Percentiles rank a stretch among this genome's conserved stretches.
Conservation (phyloP, 1,284 basidiomycete species). For the Ustilago sp. region DNA sequence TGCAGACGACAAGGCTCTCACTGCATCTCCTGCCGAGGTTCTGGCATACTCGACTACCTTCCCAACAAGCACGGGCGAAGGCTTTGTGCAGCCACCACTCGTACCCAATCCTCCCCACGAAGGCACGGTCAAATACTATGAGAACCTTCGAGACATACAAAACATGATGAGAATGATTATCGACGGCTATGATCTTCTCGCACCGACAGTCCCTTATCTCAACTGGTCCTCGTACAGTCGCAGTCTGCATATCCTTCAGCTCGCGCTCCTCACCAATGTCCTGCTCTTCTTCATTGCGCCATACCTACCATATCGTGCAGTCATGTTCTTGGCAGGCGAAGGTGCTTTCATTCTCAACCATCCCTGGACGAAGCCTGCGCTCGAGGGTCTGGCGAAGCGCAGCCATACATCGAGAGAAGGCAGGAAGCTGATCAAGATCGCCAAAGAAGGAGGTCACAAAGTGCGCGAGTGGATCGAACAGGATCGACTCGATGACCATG, state of each 20-base stretch:
- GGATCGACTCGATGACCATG: slow-evolving; percentile 62
- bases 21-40: slow-evolving; percentile 25
- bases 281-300: slow-evolving; percentile 64
- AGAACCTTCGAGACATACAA: slow-evolving; percentile 69
- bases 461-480: slow-evolving; percentile 63
- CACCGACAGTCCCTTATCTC: slow-evolving; percentile 63
- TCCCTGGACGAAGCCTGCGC: slow-evolving; percentile 65
- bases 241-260: slow-evolving; percentile 64
- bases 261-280: slow-evolving; percentile 57
- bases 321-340: slow-evolving; percentile 67
- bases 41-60: slow-evolving; percentile 37
- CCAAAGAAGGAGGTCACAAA: slow-evolving; percentile 42
- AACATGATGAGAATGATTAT: slow-evolving; percentile 69
- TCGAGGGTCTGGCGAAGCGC: slow-evolving; percentile 50
- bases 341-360: slow-evolving; percentile 63
- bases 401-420: slow-evolving; percentile 43
- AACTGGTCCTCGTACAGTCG: slow-evolving; percentile 68
- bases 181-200: slow-evolving; percentile 65
- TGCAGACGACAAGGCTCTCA: not conserved
- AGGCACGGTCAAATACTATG: slow-evolving; percentile 64
- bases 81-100: slow-evolving; percentile 46
- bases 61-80: slow-evolving; percentile 42
- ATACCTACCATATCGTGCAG: slow-evolving; percentile 59
- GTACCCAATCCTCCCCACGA: slow-evolving; percentile 65
- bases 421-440: slow-evolving; percentile 37